Evolutionary conservation across 2,329 filamentous ascomycete species (phyloP).

Genomic region (Cordyceps sp.): DNA sequence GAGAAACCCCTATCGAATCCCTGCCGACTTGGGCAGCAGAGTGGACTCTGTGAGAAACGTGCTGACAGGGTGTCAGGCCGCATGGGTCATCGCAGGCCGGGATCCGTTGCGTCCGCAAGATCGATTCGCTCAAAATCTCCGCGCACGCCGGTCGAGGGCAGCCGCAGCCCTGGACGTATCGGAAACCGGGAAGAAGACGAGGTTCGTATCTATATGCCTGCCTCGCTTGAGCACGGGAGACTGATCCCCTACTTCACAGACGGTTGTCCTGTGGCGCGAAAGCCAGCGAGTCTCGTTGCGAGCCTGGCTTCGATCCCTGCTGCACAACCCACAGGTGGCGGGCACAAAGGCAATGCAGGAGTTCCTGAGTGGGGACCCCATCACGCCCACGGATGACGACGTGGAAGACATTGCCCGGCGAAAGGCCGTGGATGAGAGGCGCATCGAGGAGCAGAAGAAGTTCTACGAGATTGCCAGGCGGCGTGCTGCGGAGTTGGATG

Average conservation of each 20-base stretch:
- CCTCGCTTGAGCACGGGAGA: not conserved
- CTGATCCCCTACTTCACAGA: constrained; percentile 15
- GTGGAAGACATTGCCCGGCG: constrained; percentile 62
- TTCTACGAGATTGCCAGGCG: constrained; percentile 94
- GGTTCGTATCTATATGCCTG: no score
- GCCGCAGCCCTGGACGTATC: constrained; percentile 10
- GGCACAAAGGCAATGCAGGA: constrained; percentile 69
- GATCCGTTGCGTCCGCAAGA: constrained; percentile 15
- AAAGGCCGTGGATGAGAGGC: constrained; percentile 70
- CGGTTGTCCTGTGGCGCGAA: constrained; percentile 61
- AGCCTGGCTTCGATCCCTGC: constrained; percentile 72
- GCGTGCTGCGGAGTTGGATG: constrained; percentile 80
- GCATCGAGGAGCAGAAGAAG: constrained; percentile 78
- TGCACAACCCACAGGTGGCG: constrained; percentile 73
- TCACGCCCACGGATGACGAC: constrained; percentile 68
- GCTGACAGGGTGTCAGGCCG: constrained; percentile 1
- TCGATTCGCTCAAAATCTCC: constrained; percentile 15
- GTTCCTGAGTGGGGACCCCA: constrained; percentile 60
- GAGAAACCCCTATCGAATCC: not conserved
- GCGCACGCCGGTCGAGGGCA: constrained; percentile 15
- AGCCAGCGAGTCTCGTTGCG: constrained; percentile 80
- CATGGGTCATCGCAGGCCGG: constrained; percentile 4
- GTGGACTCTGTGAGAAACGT: not conserved
- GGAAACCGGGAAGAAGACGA: constrained; percentile 8
- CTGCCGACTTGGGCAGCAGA: no score